phyloP scores from a whole-genome alignment of 129 eudicot genomes.

The Tagetes patula region DNA sequence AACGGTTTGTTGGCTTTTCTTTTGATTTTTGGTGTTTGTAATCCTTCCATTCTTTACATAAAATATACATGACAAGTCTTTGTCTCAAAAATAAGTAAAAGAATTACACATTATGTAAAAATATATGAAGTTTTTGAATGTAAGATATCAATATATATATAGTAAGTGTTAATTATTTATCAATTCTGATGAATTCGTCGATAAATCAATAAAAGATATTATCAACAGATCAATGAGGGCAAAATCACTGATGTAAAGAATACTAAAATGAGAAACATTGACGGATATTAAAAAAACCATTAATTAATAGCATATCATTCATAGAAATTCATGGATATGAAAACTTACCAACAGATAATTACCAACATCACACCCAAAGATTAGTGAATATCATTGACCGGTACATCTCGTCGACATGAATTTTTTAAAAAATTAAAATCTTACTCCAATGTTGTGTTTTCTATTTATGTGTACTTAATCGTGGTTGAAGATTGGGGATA shows the following conservation, averaged over 20 bases:
- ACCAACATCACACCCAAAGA: background rate
- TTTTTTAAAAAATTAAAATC: no score
- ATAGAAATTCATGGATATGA: no score
- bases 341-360: no score
- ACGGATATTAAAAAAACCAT: no score
- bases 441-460: background rate
- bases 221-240: no score
- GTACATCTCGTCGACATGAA: no score
- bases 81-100: slow-evolving; percentile 18
- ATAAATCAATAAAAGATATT: no score
- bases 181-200: background rate
- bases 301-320: no score
- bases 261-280: no score
- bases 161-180: background rate
- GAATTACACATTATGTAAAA: background rate
- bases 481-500: background rate
- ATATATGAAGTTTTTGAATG: background rate
- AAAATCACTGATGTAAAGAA: no score
- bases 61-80: slow-evolving; percentile 3
- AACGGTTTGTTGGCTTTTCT: slow-evolving; percentile 60
- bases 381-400: background rate
- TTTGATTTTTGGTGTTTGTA: slow-evolving; percentile 45
- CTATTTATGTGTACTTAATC: slow-evolving; percentile 12
- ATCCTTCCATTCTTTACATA: slow-evolving; percentile 4
- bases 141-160: background rate